Evolutionary conservation across 2,329 filamentous ascomycete species (phyloP), one percentile per base, ranked within the genome.

Genomic region (Nigrospora sphaerica): DNA sequence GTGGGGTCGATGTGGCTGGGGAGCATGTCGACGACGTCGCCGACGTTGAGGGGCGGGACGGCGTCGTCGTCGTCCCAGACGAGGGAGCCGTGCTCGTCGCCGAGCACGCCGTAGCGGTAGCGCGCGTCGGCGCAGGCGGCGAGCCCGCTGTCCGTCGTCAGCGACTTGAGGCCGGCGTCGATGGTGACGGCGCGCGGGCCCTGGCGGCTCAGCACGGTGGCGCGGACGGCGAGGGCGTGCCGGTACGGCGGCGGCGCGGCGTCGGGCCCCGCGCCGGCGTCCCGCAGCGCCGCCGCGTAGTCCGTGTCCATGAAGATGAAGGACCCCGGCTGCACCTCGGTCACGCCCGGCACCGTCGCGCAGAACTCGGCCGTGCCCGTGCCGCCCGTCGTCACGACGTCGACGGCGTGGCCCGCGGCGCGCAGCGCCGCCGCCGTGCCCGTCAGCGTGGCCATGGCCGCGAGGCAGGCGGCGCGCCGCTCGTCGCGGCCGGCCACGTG

Each of bases 221-320:
- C 64, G 17, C 75, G 51, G 7, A 77, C 65, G 0, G 71, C 72
- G 23, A 77, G 50, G 40, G 71, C 75, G 51, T 77, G 71, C 0
- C 64, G 62, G 54, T 73, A 78, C 46, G 68, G 68, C 0, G 63
- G 59, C 1, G 75, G 75, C 0, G 78, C 64, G 0, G 75, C 23
- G 23, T 10, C 23, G 5, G 23, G 4, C 23, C 23, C 23, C 6
- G 23, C 19, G 19, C 19, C 19, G 4, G 19, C 6, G 23, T 28
- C 23, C 23, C 23, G 23, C 23, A 28, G 23, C 23, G 23, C 23
- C 23, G 23, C 23, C 23, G 23, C 23, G 52, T 78, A 78, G 53
- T 78, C 75, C 2, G 74, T 75, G 47, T 78, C 75, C 75, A 78
- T 78, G 55, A 78, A 78, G 46, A 78, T 67, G 48, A 78, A 78